Evolutionary conservation across 2,329 filamentous ascomycete genomes (phyloP).

Genomic region (Chaetomium sp.): DNA sequence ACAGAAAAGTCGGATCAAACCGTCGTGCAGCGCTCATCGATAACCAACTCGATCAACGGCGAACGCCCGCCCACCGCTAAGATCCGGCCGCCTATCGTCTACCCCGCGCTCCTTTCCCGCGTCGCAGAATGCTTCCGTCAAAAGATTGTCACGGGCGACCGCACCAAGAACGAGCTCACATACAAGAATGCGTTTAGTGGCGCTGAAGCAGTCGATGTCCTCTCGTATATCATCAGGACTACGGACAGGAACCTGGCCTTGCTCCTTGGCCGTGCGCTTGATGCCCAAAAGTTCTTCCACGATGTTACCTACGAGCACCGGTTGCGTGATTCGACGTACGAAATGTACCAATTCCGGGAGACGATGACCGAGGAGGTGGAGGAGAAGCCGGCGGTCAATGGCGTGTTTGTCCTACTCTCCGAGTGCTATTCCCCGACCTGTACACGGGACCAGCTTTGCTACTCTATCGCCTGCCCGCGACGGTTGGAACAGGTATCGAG

Average conservation of each 20-base stretch:
- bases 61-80: slow-evolving; percentile 53
- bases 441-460: slow-evolving; percentile 89
- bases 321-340: slow-evolving; percentile 83
- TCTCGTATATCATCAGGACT: slow-evolving; percentile 94
- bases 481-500: slow-evolving; percentile 91
- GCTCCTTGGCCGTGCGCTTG: slow-evolving; percentile 80
- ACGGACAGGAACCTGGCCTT: slow-evolving; percentile 92
- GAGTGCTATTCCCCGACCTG: slow-evolving; percentile 98
- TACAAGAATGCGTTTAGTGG: slow-evolving; percentile 98
- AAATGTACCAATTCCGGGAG: slow-evolving; percentile 96
- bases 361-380: slow-evolving; percentile 80
- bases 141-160: slow-evolving; percentile 76
- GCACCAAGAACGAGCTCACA: slow-evolving; percentile 91
- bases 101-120: slow-evolving; percentile 86
- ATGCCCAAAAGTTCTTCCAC: slow-evolving; percentile 98
- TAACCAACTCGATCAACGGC: slow-evolving; percentile 48
- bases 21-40: slow-evolving; percentile 49
- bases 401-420: slow-evolving; percentile 90
- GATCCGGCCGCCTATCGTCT: slow-evolving; percentile 76
- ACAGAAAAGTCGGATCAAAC: slow-evolving; percentile 45
- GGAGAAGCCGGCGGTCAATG: slow-evolving; percentile 70
- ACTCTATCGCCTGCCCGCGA: slow-evolving; percentile 93
- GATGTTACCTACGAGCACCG: slow-evolving; percentile 98
- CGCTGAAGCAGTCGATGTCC: slow-evolving; percentile 88
- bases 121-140: slow-evolving; percentile 90